Percentiles rank a stretch among this genome's conserved stretches.
Conservation (phyloP, 2,329 filamentous ascomycete genomes). For the Neonectria punicea region DNA sequence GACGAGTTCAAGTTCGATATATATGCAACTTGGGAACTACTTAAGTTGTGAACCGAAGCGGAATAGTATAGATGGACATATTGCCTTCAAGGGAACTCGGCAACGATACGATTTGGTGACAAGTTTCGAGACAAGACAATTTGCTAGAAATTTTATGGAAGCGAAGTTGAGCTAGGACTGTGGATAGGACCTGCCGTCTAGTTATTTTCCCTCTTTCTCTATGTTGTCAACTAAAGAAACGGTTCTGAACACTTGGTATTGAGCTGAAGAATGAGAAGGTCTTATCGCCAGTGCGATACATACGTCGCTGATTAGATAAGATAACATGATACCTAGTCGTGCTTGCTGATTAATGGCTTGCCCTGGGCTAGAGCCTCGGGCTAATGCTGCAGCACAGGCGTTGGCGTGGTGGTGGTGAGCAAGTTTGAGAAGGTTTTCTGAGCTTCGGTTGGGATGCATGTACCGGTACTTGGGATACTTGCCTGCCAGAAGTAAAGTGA, state of each 20-base stretch:
- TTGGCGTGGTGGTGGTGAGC: slow-evolving; percentile 48
- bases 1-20: not conserved
- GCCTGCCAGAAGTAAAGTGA: not conserved
- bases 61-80: too few species aligned
- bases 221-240: not conserved
- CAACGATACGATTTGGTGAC: not conserved
- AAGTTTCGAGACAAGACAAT: not conserved
- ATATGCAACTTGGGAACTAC: not conserved
- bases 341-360: not conserved
- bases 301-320: not conserved
- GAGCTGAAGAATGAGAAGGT: not conserved
- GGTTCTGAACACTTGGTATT: not conserved
- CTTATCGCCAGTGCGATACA: not conserved
- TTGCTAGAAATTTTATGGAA: not conserved
- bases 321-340: not conserved
- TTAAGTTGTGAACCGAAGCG: not conserved
- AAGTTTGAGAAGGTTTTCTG: slow-evolving; percentile 64
- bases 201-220: not conserved
- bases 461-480: slow-evolving; percentile 50
- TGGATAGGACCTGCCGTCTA: not conserved
- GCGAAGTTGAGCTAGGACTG: not conserved
- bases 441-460: slow-evolving; percentile 32
- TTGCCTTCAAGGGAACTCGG: not conserved
- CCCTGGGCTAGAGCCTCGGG: not conserved
- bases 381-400: slow-evolving; percentile 16